Percentiles rank a stretch among this genome's conserved stretches.
Conservation (phyloP, 208 protist genomes). For the Leishmania lainsoni region DNA sequence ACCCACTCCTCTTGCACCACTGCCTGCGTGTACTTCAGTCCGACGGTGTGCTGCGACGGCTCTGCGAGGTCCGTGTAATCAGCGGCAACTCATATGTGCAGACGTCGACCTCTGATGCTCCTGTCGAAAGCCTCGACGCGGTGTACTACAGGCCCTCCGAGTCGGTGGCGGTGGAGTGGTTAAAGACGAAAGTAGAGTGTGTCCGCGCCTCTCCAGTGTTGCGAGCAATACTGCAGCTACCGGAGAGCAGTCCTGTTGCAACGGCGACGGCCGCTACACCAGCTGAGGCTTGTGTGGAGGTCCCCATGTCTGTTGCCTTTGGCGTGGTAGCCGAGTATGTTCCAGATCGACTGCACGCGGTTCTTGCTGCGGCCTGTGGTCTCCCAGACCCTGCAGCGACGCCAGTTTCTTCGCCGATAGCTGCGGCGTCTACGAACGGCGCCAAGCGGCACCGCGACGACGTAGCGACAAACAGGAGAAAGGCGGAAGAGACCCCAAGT, state of each 20-base stretch:
- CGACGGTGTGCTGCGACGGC: conserved; percentile 35
- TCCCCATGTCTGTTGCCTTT: conserved; percentile 48
- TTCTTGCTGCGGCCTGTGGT: conserved; percentile 40
- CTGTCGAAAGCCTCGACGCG: not conserved
- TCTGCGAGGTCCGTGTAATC: conserved; percentile 57
- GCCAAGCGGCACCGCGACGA: conserved; percentile 11
- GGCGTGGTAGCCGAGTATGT: conserved; percentile 75
- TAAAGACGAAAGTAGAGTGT: conserved; percentile 34
- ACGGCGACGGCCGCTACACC: not conserved
- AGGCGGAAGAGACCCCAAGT: not conserved
- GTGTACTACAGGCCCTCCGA: conserved; percentile 59
- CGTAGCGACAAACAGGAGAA: not conserved
- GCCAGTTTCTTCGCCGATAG: conserved; percentile 5
- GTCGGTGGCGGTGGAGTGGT: conserved; percentile 47
- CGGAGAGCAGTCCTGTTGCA: not conserved
- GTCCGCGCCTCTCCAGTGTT: conserved; percentile 41
- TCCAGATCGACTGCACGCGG: conserved; percentile 37
- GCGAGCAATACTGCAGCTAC: conserved; percentile 41
- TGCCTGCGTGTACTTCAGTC: conserved; percentile 38
- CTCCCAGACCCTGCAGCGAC: conserved; percentile 10
- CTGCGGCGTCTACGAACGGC: not conserved
- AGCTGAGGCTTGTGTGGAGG: conserved; percentile 13
- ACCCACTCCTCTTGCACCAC: conserved; percentile 30
- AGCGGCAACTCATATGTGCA: not conserved
- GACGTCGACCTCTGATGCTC: not conserved